Evolutionary conservation across 2,329 filamentous ascomycete species (phyloP), one percentile per base, ranked within the genome.

Genomic region (Mycosphaerelloides madeirae): DNA sequence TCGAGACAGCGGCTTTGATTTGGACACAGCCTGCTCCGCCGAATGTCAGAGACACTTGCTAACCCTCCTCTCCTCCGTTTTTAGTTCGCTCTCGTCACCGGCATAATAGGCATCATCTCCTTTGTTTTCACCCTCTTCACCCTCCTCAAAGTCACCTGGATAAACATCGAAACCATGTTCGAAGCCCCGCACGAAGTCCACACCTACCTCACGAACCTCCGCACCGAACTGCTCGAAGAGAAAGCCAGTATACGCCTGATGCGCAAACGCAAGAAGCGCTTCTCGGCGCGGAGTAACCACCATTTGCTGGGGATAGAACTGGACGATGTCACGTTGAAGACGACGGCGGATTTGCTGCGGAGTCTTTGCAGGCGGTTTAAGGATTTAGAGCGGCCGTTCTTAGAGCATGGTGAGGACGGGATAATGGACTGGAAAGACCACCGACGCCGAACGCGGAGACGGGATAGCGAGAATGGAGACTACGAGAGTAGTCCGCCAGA

Each of bases 41-140:
- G n/a, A n/a, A n/a, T n/a, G n/a, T n/a, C n/a, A n/a, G n/a, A n/a
- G n/a, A n/a, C n/a, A n/a, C n/a, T n/a, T n/a, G n/a, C n/a, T n/a
- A n/a, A n/a, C n/a, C n/a, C n/a, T n/a, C n/a, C n/a, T n/a, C n/a
- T n/a, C n/a, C n/a, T n/a, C n/a, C n/a, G n/a, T n/a, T n/a, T n/a
- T n/a, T n/a, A n/a, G n/a, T 25, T 25, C 22, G 64, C 63, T 11
- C 37, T 70, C 16, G 56, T 61, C 20, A 63, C 57, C 18, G 64
- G 54, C 25, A 55, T 65, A 25, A 66, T 70, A 22, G 68, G 68
- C 38, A 65, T 71, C 46, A 58, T 71, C 20, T 65, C 62, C 29
- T 71, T 71, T 34, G 65, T 64, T 25, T 70, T 71, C 57, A 72
- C 69, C 0, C 46, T 71, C 14, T 61, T 56, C n/a, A 72, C 68